Conservation (phyloP, 2,329 filamentous ascomycete genomes). For the Furcasterigmium furcatum region DNA sequence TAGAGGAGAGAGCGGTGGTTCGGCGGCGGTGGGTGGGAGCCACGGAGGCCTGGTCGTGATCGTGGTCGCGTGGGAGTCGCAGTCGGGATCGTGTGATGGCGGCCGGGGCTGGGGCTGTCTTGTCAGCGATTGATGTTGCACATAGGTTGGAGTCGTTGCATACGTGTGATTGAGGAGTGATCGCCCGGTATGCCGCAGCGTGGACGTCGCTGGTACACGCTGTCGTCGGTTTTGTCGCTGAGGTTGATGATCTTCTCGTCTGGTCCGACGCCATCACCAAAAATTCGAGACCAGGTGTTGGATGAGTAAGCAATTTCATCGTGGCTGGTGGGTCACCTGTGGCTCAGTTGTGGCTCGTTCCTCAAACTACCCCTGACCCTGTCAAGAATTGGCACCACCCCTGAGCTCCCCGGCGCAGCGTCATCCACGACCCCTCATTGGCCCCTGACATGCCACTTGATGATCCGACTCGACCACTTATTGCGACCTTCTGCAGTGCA, state of each 20-base stretch:
- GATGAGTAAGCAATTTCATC: no score
- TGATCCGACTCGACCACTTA: constrained; percentile 12
- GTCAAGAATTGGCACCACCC: no score
- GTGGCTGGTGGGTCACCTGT: no score
- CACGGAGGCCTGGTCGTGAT: not conserved
- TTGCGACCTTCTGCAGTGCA: constrained; percentile 12
- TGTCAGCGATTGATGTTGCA: not conserved
- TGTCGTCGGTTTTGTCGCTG: no score
- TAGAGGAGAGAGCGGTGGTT: no score
- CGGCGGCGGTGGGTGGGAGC: not conserved
- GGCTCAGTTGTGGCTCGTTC: no score
- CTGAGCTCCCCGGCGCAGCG: not conserved
- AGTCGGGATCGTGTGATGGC: not conserved
- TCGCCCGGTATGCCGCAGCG: no score
- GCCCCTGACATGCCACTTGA: constrained; percentile 1
- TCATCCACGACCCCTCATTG: constrained; percentile 5
- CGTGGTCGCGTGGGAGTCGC: not conserved
- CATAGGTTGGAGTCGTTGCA: not conserved
- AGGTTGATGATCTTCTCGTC: no score
- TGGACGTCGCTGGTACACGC: no score
- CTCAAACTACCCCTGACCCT: no score
- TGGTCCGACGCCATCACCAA: not conserved
- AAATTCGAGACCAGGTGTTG: not conserved
- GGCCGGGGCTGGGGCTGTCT: not conserved
- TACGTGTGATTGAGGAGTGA: no score